Evolutionary conservation across 2,329 filamentous ascomycete genomes (phyloP), one percentile per base, ranked within the genome.

Genomic region (Cryoendolithus antarcticus): DNA sequence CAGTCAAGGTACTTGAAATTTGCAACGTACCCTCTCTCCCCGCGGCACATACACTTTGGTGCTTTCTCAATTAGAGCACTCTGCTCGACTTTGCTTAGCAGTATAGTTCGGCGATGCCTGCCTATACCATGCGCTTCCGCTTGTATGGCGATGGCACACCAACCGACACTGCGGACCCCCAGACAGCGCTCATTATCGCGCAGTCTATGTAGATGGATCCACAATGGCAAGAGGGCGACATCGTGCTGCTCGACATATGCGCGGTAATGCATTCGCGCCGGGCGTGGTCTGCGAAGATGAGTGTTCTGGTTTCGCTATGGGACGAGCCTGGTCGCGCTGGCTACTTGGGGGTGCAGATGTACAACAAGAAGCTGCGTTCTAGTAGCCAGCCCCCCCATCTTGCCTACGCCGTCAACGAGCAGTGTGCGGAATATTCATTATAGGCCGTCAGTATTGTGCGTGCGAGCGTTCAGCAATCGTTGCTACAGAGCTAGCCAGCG

Each of bases 251-350:
- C 3, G 34, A 36, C 27, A 29, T 30, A 7, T 36, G 30, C 19
- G 34, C 27, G 30, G 34, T 36, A 10, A 36, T 36, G 34, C 34
- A 36, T 36, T 36, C 34, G 13, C 28, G 34, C 27, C 24, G 24
- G 24, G 24, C 7, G 24, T 36, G 34, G 34, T 29, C 34, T 36
- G 34, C 11, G 24, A 19, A 12, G 13, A 30, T 27, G n/a, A 36
- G 27, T 9, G 34, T 36, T 10, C 30, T 36, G 15, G 34, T 21
- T 29, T 21, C 34, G 12, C 34, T 30, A 15, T 19, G 11, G 24
- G 27, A 36, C 8, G 34, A 28, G 21, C 6, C 28, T 6, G 27
- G 27, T 13, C 21, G 11, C 9, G 30, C 30, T 36, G 34, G 24
- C 7, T 21, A 36, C 11, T 29, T 30, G 34, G n/a, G 24, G 24